Conservation (phyloP, 139 green algal species). For the Closterium sp. region DNA sequence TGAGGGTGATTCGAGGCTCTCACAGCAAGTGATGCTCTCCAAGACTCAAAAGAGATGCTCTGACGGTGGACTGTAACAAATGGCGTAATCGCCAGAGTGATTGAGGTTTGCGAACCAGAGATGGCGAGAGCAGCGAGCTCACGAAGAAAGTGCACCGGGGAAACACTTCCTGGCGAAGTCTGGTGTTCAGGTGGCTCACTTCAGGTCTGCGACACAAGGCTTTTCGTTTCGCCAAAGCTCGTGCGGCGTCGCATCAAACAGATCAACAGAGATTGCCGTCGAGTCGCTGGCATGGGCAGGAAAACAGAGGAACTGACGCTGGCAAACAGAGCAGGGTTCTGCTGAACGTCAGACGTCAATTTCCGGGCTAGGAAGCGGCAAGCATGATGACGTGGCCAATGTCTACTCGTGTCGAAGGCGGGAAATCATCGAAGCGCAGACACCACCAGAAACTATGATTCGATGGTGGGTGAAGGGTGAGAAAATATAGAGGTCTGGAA, state of each 20-base stretch:
- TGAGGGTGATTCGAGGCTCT: no score
- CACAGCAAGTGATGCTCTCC: no score
- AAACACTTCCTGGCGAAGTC: neutral
- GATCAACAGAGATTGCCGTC: neutral
- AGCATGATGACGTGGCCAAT: neutral
- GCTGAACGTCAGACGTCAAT: neutral
- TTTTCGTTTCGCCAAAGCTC: neutral
- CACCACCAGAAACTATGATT: neutral
- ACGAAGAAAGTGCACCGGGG: neutral
- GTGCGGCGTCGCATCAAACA: neutral
- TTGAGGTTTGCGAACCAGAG: no score
- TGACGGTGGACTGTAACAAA: no score
- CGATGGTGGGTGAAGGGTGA: no score
- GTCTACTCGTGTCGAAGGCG: neutral
- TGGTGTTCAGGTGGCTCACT: no score
- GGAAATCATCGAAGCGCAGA: neutral
- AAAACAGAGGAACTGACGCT: neutral
- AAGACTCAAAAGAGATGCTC: no score
- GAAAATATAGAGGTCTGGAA: no score
- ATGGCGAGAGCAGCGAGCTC: no score
- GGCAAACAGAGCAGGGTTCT: neutral
- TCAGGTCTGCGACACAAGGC: neutral
- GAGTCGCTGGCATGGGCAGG: neutral
- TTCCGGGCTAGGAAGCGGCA: neutral
- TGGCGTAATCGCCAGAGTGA: no score